Base-by-base conservation (phyloP, 208 protist genomes). In the Trypanosoma brucei region DNA sequence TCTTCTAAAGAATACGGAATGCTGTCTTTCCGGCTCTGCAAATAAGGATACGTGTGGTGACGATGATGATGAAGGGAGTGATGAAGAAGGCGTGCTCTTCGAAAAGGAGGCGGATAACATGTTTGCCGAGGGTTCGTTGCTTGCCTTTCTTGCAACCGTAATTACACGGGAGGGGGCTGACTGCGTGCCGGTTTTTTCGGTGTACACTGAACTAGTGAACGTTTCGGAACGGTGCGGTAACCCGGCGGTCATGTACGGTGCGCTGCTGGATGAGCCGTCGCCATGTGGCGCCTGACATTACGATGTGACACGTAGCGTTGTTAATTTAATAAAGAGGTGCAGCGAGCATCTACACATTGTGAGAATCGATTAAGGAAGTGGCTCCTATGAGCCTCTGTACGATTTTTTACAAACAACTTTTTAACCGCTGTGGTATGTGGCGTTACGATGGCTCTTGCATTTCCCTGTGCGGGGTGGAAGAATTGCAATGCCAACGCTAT, bases 21-120 rank as follows among this genome's bases (percentile, higher is more conserved):
- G 6, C n/a, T 14, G 5, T 49, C 38, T n/a, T 55, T 6, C 11
- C 2, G n/a, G 48, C 7, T 49, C 11, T 11, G 8, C 42, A 46
- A 6, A 0, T 11, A 46, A 46, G 11, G 42, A 46, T 11, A 46
- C 11, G 42, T 46, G 42, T 11, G 6, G 11, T 11, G 42, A 11
- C 42, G 11, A 46, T 6, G 42, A 46, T 46, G 42, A 11, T 14
- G 42, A 6, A 11, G 42, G 8, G 42, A 46, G 42, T 55, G 62
- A 74, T 52, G 64, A 31, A 62, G 62, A 0, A 59, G 84, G 87
- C 30, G 80, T 92, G 2, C 70, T 96, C 11, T 96, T 96, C 68
- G 72, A 91, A 55, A 86, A 89, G 69, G 86, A 96, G 55, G 74
- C 76, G 13, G 86, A 81, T 3, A 96, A 96, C 68, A 82, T 96